Conservation (phyloP, 805 yeast species). For the Ogataea henricii region DNA sequence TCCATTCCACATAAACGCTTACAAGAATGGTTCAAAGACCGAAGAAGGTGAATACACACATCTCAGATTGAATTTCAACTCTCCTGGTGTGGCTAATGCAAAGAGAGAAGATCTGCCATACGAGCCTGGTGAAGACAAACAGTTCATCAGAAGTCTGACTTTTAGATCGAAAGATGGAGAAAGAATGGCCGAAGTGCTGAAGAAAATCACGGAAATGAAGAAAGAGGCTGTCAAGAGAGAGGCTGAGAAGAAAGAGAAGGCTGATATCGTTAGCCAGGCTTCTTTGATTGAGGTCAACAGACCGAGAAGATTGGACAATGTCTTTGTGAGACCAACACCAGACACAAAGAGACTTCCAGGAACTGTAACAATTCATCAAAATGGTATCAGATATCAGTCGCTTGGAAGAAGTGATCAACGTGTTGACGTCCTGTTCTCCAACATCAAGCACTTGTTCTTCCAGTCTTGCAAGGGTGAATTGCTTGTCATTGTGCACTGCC, state of each 20-base stretch:
- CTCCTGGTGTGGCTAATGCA: constrained; percentile 74
- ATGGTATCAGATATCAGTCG: constrained; percentile 92
- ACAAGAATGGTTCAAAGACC: constrained; percentile 90
- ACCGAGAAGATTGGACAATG: constrained; percentile 82
- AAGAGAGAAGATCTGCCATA: constrained; percentile 84
- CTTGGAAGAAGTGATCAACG: constrained; percentile 81
- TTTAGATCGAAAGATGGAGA: constrained; percentile 88
- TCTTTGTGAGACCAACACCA: constrained; percentile 92
- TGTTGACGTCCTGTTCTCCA: constrained; percentile 85
- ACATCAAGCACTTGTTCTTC: constrained; percentile 90
- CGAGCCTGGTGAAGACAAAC: constrained; percentile 83
- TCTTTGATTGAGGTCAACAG: constrained; percentile 81
- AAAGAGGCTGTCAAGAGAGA: constrained; percentile 90
- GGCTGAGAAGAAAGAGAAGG: constrained; percentile 85
- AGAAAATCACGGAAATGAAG: constrained; percentile 88
- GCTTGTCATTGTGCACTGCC: constrained; percentile 89
- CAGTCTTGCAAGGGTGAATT: constrained; percentile 96
- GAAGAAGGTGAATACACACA: constrained; percentile 97
- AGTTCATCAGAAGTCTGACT: constrained; percentile 83
- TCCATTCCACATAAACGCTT: constrained; percentile 93
- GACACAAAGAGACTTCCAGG: constrained; percentile 97
- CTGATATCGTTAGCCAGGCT: constrained; percentile 93
- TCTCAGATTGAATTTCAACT: constrained; percentile 84
- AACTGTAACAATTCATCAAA: constrained; percentile 85
- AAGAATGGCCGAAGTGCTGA: constrained; percentile 85